phyloP scores from a whole-genome alignment of 352 stramenopile species.

The Phytophthora multivora region DNA sequence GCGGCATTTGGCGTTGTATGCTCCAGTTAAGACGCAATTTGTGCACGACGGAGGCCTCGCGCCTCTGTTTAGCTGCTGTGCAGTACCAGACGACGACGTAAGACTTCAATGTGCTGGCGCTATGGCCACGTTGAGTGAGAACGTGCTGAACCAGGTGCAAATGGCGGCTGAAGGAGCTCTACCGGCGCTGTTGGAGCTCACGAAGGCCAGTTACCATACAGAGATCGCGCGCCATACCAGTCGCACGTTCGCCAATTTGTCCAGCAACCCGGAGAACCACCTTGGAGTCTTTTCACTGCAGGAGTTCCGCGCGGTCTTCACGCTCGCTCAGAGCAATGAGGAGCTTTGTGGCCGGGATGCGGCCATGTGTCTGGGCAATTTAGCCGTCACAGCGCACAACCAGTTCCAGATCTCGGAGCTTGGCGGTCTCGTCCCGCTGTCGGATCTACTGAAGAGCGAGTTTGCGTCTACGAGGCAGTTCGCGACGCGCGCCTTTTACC shows the following conservation, averaged over 20 bases:
- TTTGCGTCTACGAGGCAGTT: constrained; percentile 84
- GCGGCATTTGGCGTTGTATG: constrained; percentile 88
- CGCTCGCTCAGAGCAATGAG: constrained; percentile 63
- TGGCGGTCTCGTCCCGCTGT: constrained; percentile 86
- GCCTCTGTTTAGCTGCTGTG: constrained; percentile 69
- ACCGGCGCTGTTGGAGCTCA: constrained; percentile 72
- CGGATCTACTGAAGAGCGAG: constrained; percentile 70
- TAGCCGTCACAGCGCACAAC: constrained; percentile 91
- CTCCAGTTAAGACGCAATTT: constrained; percentile 68
- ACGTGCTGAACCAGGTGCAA: constrained; percentile 89
- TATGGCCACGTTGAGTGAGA: constrained; percentile 93
- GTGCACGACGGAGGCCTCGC: constrained; percentile 70
- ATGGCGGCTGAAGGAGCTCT: constrained; percentile 84
- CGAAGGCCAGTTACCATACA: constrained; percentile 59
- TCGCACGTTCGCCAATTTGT: constrained; percentile 90
- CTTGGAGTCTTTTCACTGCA: constrained; percentile 83
- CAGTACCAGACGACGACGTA: constrained; percentile 75
- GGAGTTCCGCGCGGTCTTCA: constrained; percentile 83
- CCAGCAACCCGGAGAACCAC: constrained; percentile 93
- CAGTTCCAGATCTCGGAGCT: constrained; percentile 88
- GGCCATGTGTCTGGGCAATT: constrained; percentile 93
- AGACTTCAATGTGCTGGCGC: constrained; percentile 88
- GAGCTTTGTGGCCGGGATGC: constrained; percentile 92
- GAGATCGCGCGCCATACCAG: constrained; percentile 91
- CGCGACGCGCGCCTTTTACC: constrained; percentile 89